A percentile compares a stretch with the other conserved stretches of the same genome.
Evolutionary conservation across 169 alveolate genomes (phyloP).

Genomic region (Plasmodium cynomolgi): DNA sequence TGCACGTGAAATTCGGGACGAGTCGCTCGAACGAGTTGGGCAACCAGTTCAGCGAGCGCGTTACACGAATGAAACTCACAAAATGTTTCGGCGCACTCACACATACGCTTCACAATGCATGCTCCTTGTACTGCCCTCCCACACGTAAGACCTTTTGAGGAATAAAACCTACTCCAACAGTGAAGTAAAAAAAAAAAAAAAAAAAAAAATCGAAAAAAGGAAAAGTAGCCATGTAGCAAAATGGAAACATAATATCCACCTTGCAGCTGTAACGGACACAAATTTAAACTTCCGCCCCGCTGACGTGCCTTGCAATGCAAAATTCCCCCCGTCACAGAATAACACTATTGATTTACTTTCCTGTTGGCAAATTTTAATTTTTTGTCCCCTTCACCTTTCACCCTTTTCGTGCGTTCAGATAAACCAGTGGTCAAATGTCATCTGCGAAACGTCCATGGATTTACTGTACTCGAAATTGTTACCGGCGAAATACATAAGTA

Average conservation of each 20-base stretch:
- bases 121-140: neutral
- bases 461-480: conserved; percentile 63
- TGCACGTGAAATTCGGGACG: neutral
- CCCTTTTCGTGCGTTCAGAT: conserved; percentile 18
- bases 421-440: conserved; percentile 62
- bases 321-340: neutral
- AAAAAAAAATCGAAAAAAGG: neutral
- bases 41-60: neutral
- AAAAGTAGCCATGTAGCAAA: neutral
- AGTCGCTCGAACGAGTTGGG: neutral
- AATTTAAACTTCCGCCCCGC: neutral
- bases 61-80: neutral
- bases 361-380: neutral
- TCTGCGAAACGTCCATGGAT: conserved; percentile 57
- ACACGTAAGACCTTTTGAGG: conserved; percentile 33
- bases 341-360: neutral
- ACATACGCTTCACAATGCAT: neutral
- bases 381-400: neutral
- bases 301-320: neutral
- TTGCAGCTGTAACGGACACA: neutral
- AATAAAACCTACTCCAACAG: conserved; percentile 63
- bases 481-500: conserved; percentile 64
- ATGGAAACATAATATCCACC: neutral
- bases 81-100: neutral
- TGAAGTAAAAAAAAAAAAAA: conserved; percentile 53